These are phyloP conservation scores for Aspergillus niger DNA, from an alignment of 2,329 filamentous ascomycete genomes.

Conservation along the genomic window DNA sequence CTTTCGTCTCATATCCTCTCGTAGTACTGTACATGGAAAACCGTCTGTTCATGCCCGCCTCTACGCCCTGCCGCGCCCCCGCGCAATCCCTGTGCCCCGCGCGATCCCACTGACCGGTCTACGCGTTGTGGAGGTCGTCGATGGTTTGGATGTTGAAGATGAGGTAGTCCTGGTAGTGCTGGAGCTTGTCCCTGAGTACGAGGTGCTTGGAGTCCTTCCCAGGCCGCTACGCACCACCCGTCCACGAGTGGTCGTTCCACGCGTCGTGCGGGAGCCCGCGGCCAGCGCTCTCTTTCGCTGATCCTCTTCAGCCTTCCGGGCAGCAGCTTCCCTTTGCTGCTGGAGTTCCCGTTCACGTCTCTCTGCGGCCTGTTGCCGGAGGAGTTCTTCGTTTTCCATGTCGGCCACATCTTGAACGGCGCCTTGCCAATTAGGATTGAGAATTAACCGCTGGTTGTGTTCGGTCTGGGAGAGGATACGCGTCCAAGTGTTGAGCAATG, in stretches of 20 bases:
- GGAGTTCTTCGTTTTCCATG: conserved; percentile 74
- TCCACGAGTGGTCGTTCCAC: conserved; percentile 38
- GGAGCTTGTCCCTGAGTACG: conserved; percentile 27
- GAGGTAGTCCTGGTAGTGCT: conserved; percentile 32
- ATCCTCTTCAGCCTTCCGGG: conserved; percentile 54
- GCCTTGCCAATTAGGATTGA: conserved; percentile 87
- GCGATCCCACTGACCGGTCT: conserved; percentile 44
- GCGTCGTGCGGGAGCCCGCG: conserved; percentile 35
- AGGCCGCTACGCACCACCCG: conserved; percentile 37
- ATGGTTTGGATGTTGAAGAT: conserved; percentile 27
- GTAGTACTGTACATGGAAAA: conserved; percentile 24
- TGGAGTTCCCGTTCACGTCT: conserved; percentile 77
- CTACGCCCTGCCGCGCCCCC: conserved; percentile 37
- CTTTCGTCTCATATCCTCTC: conserved; percentile 10
- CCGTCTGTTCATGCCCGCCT: background rate
- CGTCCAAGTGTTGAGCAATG: conserved; percentile 91
- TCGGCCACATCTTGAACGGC: conserved; percentile 84
- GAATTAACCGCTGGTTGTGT: conserved; percentile 89
- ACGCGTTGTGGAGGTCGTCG: conserved; percentile 37
- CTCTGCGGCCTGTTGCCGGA: conserved; percentile 75
- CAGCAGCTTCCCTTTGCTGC: conserved; percentile 70
- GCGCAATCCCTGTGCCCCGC: conserved; percentile 39
- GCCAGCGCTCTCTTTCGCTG: conserved; percentile 42
- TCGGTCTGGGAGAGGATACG: conserved; percentile 95
- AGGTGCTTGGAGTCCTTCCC: conserved; percentile 40